phyloP scores from a whole-genome alignment of 2,329 filamentous ascomycete genomes.

The Berkeleyomyces rouxiae region DNA sequence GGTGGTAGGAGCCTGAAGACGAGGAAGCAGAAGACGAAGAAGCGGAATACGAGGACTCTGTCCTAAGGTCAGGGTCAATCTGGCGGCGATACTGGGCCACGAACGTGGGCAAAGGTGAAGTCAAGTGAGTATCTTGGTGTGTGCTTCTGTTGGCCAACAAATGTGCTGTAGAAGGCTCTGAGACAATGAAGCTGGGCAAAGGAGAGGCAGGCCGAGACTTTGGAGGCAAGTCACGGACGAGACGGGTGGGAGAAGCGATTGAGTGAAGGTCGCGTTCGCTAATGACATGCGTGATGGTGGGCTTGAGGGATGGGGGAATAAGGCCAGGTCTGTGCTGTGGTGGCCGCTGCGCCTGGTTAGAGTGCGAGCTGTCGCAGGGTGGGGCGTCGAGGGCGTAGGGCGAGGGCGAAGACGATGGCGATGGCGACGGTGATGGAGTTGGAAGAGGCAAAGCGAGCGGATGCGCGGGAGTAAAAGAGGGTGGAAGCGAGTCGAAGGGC shows the following conservation, averaged over 20 bases:
- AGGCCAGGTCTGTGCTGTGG: not conserved
- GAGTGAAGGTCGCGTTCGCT: not conserved
- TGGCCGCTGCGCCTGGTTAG: not conserved
- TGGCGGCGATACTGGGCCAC: not conserved
- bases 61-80: not conserved
- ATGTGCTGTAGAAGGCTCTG: not conserved
- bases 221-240: not conserved
- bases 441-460: not conserved
- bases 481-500: not conserved
- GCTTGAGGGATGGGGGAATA: not conserved
- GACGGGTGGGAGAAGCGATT: not conserved
- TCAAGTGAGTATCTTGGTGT: not conserved
- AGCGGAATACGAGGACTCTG: not conserved
- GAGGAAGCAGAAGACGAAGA: not conserved
- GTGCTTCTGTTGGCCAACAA: not conserved
- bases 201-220: not conserved
- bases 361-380: not conserved
- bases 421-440: not conserved
- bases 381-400: not conserved
- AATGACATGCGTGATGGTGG: not conserved
- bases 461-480: not conserved
- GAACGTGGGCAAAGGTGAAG: not conserved
- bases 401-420: not conserved
- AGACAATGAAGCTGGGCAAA: not conserved
- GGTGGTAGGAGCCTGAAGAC: not conserved